A percentile compares a stretch with the other conserved stretches of the same genome.
phyloP scores from a whole-genome alignment of 129 eudicot genomes.

The Scalesia atractyloides region DNA sequence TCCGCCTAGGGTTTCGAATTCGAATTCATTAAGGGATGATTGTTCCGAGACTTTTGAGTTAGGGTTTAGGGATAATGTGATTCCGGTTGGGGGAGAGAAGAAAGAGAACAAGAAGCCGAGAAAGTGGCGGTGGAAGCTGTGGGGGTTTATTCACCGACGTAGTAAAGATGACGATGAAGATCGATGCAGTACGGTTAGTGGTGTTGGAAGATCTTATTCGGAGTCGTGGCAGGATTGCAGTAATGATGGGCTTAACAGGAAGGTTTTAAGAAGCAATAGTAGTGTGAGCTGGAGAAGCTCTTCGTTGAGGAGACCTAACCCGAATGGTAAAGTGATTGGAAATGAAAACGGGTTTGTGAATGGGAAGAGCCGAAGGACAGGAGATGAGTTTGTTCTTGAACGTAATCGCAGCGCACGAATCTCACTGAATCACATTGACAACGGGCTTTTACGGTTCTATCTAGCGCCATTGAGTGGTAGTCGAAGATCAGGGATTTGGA shows the following conservation, averaged over 20 bases:
- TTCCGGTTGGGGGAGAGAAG: constrained; percentile 36
- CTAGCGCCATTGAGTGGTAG: constrained; percentile 81
- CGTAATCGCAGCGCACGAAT: constrained; percentile 83
- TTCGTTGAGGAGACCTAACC: constrained; percentile 45
- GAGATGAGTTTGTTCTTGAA: constrained; percentile 66
- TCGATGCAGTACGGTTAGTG: too few relatives aligned
- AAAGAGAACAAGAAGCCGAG: constrained; percentile 57
- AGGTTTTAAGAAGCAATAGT: too few relatives aligned
- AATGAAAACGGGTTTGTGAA: constrained; percentile 27
- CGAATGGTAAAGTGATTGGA: constrained; percentile 37
- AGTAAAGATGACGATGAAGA: constrained; percentile 66
- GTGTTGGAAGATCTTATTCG: too few relatives aligned
- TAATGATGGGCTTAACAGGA: too few relatives aligned
- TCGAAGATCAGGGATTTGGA: constrained; percentile 61
- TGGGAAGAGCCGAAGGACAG: constrained; percentile 36
- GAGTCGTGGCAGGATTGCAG: too few relatives aligned
- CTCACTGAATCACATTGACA: constrained; percentile 71
- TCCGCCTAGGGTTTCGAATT: constrained; percentile 46
- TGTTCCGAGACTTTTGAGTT: constrained; percentile 69
- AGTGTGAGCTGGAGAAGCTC: too few relatives aligned
- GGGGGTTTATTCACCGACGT: constrained; percentile 75
- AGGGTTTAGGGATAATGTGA: constrained; percentile 50
- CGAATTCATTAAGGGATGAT: constrained; percentile 77
- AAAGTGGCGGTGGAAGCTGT: constrained; percentile 65
- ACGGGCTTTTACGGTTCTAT: constrained; percentile 81